Base-by-base conservation (phyloP, 2,329 filamentous ascomycete genomes). In the Monosporascus sp. region DNA sequence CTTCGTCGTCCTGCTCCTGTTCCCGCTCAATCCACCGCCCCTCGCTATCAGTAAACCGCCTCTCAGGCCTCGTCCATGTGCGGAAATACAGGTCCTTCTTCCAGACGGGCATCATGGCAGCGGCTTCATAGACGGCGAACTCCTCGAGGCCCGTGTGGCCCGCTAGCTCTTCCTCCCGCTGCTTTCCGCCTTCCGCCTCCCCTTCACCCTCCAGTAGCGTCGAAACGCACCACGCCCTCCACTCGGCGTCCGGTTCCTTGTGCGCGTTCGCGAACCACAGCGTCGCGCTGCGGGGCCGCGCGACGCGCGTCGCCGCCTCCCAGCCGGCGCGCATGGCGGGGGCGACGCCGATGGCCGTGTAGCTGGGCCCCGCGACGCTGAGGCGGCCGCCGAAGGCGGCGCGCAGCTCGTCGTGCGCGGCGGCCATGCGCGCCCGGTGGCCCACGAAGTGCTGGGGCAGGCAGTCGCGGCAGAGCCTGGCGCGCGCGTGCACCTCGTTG, bases 361-460 rank as follows among this genome's bases (percentile, higher is more conserved):
- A 84, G 50, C 78, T 81, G 38, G 78, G 76, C 4, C 80, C 81
- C 0, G 75, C 78, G 18, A 94, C 84, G 54, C 83, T 79, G 27
- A 96, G 72, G 14, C 79, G 75, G 15, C 86, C 84, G 8, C 76
- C 68, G 66, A 85, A 95, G 5, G 74, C 70, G 3, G 72, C 55
- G 34, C 70, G 65, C 5, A 90, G 74, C 50, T 85, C 74, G 2
- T 70, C 62, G 61, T 85, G 77, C 1, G 85, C 80, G 2, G 68
- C 65, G 22, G 70, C 71, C 74, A 95, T 82, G 54, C 81, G 78
- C 8, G 74, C 69, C 25, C 81, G 71, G 69, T 97, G 93, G 37
- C 90, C 90, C 1, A 96, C 85, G 1, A 79, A 81, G 68, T 96
- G 95, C 72, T 99, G 94, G 11, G 94, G 93, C 59, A 99, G 94